Base-by-base conservation (phyloP, 495 filamentous ascomycete species). In the Aspergillus avenaceus region DNA sequence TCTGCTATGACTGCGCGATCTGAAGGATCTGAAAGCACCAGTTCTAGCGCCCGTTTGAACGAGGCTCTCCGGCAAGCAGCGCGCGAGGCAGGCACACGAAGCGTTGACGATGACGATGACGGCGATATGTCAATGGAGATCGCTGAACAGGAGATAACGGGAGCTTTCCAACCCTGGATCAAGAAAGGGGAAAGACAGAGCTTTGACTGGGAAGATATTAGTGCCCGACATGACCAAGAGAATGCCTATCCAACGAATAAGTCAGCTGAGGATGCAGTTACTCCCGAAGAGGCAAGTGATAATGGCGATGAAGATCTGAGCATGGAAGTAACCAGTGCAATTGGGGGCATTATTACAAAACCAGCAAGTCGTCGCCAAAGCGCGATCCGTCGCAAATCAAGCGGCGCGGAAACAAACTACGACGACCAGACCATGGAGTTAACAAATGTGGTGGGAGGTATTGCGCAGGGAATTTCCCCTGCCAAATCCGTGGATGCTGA, bases 311-410 rank as follows among this genome's bases (percentile, higher is more conserved):
- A 87, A 48, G 86, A 89, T 24, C 78, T 89, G 62, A 88, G 85
- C 8, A 90, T 91, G 87, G 90, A 96, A 49, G 81, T 95, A 41
- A 96, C 91, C 1, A 80, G 76, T 49, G 87, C 83, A 11, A 68
- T 96, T 49, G 92, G 92, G n/a, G 79, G 84, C 4, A 96, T 97
- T 42, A 67, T 91, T 23, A 69, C 77, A n/a, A 72, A 75, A 31
- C 50, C 64, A 48, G 65, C 59, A 21, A 61, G 56, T 25, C 60
- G 52, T 38, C 62, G 66, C 24, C 57, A 69, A 52, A 73, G 67
- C 40, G 46, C 50, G 13, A 48, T 56, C 36, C 67, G 62, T 57
- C 70, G 73, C 40, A 67, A 66, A 43, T 76, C 73, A 21, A 49
- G 53, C 27, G 59, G 64, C 21, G 65, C 68, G 29, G 68, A 76